Evolutionary conservation across 768 basidiomycete species (phyloP).

Genomic region (Termitomyces bulborhizus): DNA sequence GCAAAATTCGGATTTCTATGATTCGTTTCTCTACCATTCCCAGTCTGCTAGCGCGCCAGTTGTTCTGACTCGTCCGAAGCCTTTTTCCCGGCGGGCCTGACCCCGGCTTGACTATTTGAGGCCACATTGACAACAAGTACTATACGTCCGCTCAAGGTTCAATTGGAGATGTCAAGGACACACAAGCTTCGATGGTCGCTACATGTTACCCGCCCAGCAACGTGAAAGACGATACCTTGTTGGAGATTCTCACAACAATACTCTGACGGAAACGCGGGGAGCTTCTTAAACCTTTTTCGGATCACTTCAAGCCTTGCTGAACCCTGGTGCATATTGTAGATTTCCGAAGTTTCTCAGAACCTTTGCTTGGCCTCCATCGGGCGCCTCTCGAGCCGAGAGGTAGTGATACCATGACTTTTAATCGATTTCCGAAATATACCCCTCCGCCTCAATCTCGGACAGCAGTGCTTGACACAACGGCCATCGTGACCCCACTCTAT

Average conservation of each 20-base stretch:
- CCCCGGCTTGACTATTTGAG: no score
- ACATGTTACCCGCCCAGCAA: no score
- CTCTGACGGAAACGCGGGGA: no score
- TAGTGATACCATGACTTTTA: background rate
- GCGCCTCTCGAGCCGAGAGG: background rate
- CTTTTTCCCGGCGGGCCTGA: background rate
- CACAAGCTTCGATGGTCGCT: background rate
- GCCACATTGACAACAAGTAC: background rate
- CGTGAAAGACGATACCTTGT: background rate
- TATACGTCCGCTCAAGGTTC: background rate
- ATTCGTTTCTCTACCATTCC: no score
- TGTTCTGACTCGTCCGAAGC: background rate
- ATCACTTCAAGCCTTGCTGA: background rate
- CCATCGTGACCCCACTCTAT: slow-evolving; percentile 12
- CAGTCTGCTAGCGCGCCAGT: background rate
- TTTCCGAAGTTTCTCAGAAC: slow-evolving; percentile 8
- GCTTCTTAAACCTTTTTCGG: background rate
- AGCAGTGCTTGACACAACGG: slow-evolving; percentile 6
- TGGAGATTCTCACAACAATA: no score
- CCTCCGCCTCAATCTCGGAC: slow-evolving; percentile 18
- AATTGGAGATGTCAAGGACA: no score
- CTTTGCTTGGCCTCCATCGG: background rate
- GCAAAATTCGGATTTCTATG: background rate
- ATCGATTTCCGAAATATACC: slow-evolving; percentile 9
- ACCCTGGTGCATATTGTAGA: background rate